A percentile compares a stretch with the other conserved stretches of the same genome.
These are phyloP conservation scores for Fusarium concolor DNA, from an alignment of 2,329 filamentous ascomycete species.

Conservation along the genomic window DNA sequence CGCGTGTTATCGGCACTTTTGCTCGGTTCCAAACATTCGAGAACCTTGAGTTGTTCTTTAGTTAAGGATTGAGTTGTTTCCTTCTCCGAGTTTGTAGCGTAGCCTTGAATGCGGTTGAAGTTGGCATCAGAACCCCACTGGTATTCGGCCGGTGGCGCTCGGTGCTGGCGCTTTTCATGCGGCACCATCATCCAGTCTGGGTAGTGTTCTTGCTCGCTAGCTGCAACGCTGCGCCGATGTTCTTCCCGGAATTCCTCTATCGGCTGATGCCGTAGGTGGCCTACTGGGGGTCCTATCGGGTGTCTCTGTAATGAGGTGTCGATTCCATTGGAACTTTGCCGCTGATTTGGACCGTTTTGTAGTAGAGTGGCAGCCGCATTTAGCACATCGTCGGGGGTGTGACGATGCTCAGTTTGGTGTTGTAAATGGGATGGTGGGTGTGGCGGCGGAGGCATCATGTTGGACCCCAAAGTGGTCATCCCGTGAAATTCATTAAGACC, in stretches of 20 bases:
- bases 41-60: slow-evolving; percentile 64
- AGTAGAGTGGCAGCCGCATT: slow-evolving; percentile 65
- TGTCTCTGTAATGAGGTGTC: slow-evolving; percentile 43
- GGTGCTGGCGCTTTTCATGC: slow-evolving; percentile 46
- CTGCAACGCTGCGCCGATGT: slow-evolving; percentile 50
- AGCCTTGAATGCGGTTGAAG: slow-evolving; percentile 69
- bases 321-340: slow-evolving; percentile 42
- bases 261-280: slow-evolving; percentile 57
- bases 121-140: slow-evolving; percentile 77
- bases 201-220: slow-evolving; percentile 53
- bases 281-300: slow-evolving; percentile 51
- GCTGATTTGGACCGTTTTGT: slow-evolving; percentile 55
- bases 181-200: slow-evolving; percentile 57
- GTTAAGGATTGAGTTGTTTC: slow-evolving; percentile 69
- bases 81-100: slow-evolving; percentile 65
- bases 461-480: slow-evolving; percentile 43
- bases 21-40: slow-evolving; percentile 68
- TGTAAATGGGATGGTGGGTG: slow-evolving; percentile 42
- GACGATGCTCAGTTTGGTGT: slow-evolving; percentile 47
- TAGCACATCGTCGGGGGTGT: slow-evolving; percentile 66
- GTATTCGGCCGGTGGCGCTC: slow-evolving; percentile 59
- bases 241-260: slow-evolving; percentile 58
- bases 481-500: slow-evolving; percentile 38
- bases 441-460: slow-evolving; percentile 53
- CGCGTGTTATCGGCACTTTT: slow-evolving; percentile 70